These are phyloP conservation scores for Trichoderma cornu-damae DNA, from an alignment of 2,329 filamentous ascomycete species.

Conservation along the genomic window DNA sequence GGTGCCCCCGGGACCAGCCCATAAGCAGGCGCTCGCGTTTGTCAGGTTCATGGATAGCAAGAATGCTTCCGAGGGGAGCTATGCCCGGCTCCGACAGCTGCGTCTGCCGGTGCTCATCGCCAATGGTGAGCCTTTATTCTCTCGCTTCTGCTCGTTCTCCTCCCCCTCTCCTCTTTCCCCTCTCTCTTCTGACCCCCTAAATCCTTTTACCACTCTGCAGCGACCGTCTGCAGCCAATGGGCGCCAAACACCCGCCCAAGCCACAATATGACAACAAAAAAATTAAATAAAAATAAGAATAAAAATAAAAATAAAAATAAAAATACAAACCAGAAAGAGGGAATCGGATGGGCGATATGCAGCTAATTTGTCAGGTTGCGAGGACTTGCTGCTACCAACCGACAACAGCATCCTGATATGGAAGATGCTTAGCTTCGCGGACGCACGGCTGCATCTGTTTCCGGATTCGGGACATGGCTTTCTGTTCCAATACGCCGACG, in stretches of 20 bases:
- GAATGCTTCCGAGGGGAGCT: constrained; percentile 31
- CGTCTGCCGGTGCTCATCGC: constrained; percentile 35
- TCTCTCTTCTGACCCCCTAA: not conserved
- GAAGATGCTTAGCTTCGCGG: constrained; percentile 30
- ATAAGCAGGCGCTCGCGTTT: constrained; percentile 32
- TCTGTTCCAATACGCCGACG: constrained; percentile 32
- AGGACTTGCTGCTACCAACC: constrained; percentile 34
- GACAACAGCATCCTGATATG: constrained; percentile 38
- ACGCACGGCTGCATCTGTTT: constrained; percentile 33
- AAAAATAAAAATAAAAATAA: no score
- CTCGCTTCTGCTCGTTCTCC: not conserved
- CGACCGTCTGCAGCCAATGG: not conserved
- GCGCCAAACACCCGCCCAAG: no score
- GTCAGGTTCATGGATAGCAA: constrained; percentile 35
- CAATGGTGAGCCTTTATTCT: constrained; percentile 36
- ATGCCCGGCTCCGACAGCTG: constrained; percentile 32
- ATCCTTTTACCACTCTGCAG: not conserved
- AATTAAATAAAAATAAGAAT: no score
- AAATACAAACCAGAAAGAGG: no score
- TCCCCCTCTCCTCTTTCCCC: not conserved
- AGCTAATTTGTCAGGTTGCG: constrained; percentile 26
- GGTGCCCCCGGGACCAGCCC: constrained; percentile 27
- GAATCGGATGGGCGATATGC: not conserved
- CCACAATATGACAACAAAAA: no score
- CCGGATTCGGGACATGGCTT: constrained; percentile 36